Evolutionary conservation across 768 basidiomycete species (phyloP), one percentile per base, ranked within the genome.

Genomic region (Trichaptum fuscoviolaceum): DNA sequence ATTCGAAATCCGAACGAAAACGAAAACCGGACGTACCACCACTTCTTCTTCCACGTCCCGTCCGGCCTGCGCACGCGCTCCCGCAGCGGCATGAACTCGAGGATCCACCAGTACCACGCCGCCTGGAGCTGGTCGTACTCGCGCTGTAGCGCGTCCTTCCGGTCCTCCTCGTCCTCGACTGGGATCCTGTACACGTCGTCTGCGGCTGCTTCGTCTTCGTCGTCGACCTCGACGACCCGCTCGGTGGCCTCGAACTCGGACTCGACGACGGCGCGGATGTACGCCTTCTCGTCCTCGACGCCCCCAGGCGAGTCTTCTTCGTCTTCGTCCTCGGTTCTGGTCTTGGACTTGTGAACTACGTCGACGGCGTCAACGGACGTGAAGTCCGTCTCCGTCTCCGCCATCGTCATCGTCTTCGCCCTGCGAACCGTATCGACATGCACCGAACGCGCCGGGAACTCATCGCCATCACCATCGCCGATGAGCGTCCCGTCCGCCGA

Each of bases 31-130:
- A 52, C 42, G 20, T 52, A 52, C 42, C 42, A 52, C 42, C 42
- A 52, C 42, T 52, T 20, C 42, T 52, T 52, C 42, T 20, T 12
- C 42, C 42, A 52, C 42, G 15, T 12, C 42, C 42, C 42, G 10
- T 52, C 42, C 42, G 42, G 42, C 42, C 20, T 12, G 3, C 42
- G 42, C 10, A 52, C 42, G 3, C 42, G 52, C 36, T 65, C 36
- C 23, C 61, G 57, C 35, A 73, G 6, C 17, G 71, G 71, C 1
- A 73, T 18, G 20, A 65, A 57, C 66, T 73, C 72, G 25, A 73
- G 57, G 23, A 69, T 57, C 72, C 72, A 72, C 72, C 72, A 73
- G 2, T 18, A 17, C 58, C 58, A 59, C 17, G 26, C 35, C 9
- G 63, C 20, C 62, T 64, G 35, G 30, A 73, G 62, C 59, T 71